These are phyloP conservation scores for Amorphotheca resinae DNA, from an alignment of 495 filamentous ascomycete genomes.

Conservation along the genomic window DNA sequence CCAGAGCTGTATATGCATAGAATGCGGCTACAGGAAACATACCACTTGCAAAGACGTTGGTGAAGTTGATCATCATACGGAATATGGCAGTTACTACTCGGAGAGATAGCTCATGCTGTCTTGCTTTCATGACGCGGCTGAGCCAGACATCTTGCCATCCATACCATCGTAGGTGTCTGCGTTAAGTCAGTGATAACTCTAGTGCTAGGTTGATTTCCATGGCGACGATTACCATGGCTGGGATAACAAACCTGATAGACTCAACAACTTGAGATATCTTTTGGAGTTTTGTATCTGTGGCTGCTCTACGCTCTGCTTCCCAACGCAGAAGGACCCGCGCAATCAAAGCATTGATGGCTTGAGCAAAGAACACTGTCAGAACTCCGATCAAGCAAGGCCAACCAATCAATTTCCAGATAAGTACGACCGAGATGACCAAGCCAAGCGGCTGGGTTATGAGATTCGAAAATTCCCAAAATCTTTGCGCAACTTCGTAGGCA, in stretches of 20 bases:
- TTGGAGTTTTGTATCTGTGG: conserved; percentile 62
- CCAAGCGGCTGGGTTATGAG: conserved; percentile 57
- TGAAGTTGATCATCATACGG: conserved; percentile 41
- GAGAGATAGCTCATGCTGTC: conserved; percentile 52
- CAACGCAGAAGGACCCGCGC: conserved; percentile 47
- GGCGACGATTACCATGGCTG: too few relatives aligned
- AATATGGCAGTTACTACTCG: conserved; percentile 53
- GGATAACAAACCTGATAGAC: conserved; percentile 50
- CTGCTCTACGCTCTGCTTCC: conserved; percentile 49
- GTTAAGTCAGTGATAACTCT: too few relatives aligned
- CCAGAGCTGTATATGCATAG: conserved; percentile 60
- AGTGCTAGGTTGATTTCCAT: too few relatives aligned
- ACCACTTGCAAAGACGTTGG: conserved; percentile 52
- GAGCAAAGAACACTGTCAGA: conserved; percentile 47
- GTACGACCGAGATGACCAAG: conserved; percentile 49
- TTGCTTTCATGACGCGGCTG: conserved; percentile 52
- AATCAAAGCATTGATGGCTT: conserved; percentile 49
- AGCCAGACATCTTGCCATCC: conserved; percentile 79
- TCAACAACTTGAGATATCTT: conserved; percentile 70
- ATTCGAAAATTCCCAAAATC: conserved; percentile 66
- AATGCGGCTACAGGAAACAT: conserved; percentile 69
- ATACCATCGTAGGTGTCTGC: conserved; percentile 63
- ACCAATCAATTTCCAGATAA: conserved; percentile 66
- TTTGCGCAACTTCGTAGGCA: conserved; percentile 71
- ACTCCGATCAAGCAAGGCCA: conserved; percentile 68